Evolutionary conservation across 2,329 filamentous ascomycete genomes (phyloP), one percentile per base, ranked within the genome.

Genomic region (Pyrenochaeta sp.): DNA sequence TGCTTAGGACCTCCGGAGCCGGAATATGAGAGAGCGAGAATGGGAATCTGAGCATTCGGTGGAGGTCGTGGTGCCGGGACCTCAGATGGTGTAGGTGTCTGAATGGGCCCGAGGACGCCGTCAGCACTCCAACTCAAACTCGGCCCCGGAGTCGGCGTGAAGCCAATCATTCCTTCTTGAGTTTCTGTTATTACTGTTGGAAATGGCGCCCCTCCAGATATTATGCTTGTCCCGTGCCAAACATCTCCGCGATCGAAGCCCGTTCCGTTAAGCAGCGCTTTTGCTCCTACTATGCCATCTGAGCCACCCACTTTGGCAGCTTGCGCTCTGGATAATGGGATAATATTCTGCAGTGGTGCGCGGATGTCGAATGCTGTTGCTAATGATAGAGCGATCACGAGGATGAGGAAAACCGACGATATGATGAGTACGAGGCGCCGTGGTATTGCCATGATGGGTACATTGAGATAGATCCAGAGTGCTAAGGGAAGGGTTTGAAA

Each of bases 1-100:
- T 75, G 72, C 45, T 76, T 76, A 3, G 74, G 73, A 1, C 74
- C 74, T 22, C 72, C 67, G 4, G 69, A 62, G n/a, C 73, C 71
- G 1, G 68, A 56, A 55, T 76, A 76, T 2, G 72, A 70, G 6
- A 76, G 64, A 3, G 73, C 73, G 12, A 76, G 56, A 19, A 77
- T 75, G 1, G 72, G 73, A 7, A 71, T 43, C 39, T 71, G 68
- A 4, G 64, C 47, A 9, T 34, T 30, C n/a, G 63, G 54, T 13
- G 60, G 63, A 7, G 61, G 61, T 39, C 44, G 62, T 36, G 62
- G 49, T 27, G 30, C 42, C 15, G 52, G 57, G 24, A 48, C 58
- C 3, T 52, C 54, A 8, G 53, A 44, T 10, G 67, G 57, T 43
- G 47, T 58, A 27, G 67, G 55, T 32, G 66, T 64, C 32, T 55